phyloP scores from a whole-genome alignment of 257 asterid genomes.

The Solanum chiquidenum region DNA sequence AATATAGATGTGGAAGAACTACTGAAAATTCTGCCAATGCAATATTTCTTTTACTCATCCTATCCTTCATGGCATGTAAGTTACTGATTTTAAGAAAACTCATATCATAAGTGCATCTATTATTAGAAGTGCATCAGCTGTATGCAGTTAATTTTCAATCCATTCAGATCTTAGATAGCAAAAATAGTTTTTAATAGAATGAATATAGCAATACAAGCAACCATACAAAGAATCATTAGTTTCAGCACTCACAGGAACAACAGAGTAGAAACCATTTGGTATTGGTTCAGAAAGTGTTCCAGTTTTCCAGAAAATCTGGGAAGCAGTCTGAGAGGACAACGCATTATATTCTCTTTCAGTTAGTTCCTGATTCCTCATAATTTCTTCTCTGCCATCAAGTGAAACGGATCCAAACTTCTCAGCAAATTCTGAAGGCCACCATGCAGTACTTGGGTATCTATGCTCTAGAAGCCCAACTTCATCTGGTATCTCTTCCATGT shows the following conservation, averaged over 20 bases:
- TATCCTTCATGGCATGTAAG: neutral
- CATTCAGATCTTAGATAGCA: neutral
- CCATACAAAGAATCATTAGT: conserved; percentile 4
- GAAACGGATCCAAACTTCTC: conserved; percentile 70
- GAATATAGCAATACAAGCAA: neutral
- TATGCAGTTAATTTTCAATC: neutral
- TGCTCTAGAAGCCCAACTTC: conserved; percentile 47
- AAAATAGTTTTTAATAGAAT: neutral
- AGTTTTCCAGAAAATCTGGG: conserved; percentile 82
- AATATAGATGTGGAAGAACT: neutral
- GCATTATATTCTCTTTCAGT: conserved; percentile 29
- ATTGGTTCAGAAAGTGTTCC: conserved; percentile 81
- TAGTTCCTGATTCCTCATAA: conserved; percentile 28
- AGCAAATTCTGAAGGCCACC: conserved; percentile 67
- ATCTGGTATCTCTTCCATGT: conserved; percentile 57
- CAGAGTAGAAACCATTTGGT: conserved; percentile 93
- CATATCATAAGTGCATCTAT: neutral
- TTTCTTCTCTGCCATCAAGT: conserved; percentile 39
- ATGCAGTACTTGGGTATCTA: conserved; percentile 41
- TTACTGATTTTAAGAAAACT: neutral
- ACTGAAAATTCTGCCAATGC: neutral
- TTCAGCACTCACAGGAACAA: conserved; percentile 74
- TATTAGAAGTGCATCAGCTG: neutral
- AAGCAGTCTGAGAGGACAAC: conserved; percentile 43
- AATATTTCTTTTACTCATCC: neutral